Conservation (phyloP, 306 rosid species). For the Cicer yamashitae region DNA sequence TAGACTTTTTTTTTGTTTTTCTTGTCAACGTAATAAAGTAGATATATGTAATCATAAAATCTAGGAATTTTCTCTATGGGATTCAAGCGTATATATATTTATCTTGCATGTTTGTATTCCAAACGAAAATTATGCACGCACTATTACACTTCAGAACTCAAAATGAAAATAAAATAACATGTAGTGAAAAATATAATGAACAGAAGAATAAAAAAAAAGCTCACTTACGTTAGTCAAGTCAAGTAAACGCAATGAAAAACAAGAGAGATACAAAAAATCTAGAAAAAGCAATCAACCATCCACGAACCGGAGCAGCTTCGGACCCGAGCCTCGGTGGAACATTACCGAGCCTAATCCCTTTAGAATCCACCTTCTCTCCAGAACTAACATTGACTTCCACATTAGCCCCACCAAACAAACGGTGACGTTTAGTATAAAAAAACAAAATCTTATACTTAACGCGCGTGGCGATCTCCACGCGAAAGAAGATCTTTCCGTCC, state of each 20-base stretch:
- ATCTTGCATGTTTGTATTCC: not conserved
- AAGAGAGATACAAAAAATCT: slow-evolving; percentile 41
- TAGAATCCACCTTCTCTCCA: slow-evolving; percentile 49
- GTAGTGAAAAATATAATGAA: not conserved
- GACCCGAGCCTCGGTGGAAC: slow-evolving; percentile 36
- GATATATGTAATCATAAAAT: slow-evolving; percentile 27
- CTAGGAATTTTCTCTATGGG: not conserved
- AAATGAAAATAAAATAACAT: not conserved
- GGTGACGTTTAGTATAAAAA: slow-evolving; percentile 62
- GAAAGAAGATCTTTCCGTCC: slow-evolving; percentile 41
- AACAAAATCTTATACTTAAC: slow-evolving; percentile 67
- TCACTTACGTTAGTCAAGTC: not conserved
- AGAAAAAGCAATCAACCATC: slow-evolving; percentile 1
- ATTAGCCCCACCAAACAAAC: slow-evolving; percentile 53
- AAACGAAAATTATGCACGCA: too few relatives aligned
- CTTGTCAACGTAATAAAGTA: slow-evolving; percentile 3
- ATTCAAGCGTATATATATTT: slow-evolving; percentile 2
- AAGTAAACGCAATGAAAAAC: slow-evolving; percentile 36
- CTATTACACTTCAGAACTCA: too few relatives aligned
- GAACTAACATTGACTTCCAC: slow-evolving; percentile 51
- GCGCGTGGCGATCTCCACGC: slow-evolving; percentile 65
- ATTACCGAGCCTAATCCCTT: slow-evolving; percentile 57
- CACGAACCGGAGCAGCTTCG: slow-evolving; percentile 22
- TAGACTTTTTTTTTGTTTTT: not conserved
- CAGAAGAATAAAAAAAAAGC: not conserved